Base-by-base conservation (phyloP, 345 rosid species). In the Diplotaxis tenuifolia region DNA sequence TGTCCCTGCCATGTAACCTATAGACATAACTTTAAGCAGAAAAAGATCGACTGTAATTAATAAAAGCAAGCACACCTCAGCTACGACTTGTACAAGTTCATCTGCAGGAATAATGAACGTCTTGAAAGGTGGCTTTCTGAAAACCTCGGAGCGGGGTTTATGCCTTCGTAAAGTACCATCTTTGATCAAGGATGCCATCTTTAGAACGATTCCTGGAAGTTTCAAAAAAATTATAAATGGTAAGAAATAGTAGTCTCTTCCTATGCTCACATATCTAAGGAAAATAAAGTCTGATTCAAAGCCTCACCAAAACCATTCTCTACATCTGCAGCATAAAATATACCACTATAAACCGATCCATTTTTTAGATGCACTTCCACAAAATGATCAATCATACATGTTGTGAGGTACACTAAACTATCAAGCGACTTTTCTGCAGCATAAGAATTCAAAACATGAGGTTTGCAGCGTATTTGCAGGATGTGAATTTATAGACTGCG, bases 301-400 rank as follows among this genome's bases (percentile, higher is more conserved):
- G 74, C 71, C 84, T 66, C 86, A 90, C 99, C 95, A 80, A 88
- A 84, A 69, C 89, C 96, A 57, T 85, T 86, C 72, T 90, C 93
- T 9, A 86, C 79, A 67, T 89, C 87, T 36, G 88, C 85, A 40
- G 99, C 88, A 67, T 90, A 85, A 82, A 83, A 90, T 70, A 87
- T 89, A 79, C 97, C 99, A 73, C 90, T 72, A 81, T 83, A 92
- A 28, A 90, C 62, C 38, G 97, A 86, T 80, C 98, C 98, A 85
- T 86, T 83, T 82, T 86, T 92, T 75, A 90, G 90, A 80, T 90
- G 95, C 71, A 85, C 96, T 68, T 92, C 98, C 75, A 96, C 98
- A 59, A 57, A 80, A 59, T 86, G 96, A 73, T 97, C 99, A 65
- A 96, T 84, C 49, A 87, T 83, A 82, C 88, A 84, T 49, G 93